Evolutionary conservation across 2,329 filamentous ascomycete genomes (phyloP), one percentile per base, ranked within the genome.

Genomic region (Rutstroemia sp.): DNA sequence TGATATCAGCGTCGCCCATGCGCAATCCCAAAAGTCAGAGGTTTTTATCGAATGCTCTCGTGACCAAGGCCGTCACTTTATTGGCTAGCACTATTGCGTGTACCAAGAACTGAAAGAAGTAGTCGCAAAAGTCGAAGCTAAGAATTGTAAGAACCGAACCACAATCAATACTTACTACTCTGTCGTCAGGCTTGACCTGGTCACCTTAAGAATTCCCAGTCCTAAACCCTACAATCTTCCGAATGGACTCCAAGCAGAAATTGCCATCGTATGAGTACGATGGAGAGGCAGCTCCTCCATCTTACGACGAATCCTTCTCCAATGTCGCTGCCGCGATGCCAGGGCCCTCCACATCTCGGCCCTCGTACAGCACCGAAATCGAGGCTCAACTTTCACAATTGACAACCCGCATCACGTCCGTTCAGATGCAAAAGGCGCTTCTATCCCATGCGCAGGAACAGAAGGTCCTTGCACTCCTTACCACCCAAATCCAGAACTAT

Each of bases 401-500:
- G 4, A 64, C 58, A 19, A 56, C 52, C 3, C 58, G 61, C 47
- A 65, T 68, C n/a, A 57, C 59, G 14, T 58, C 61, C 3, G 14
- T 59, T 16, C 57, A 62, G 45, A 61, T 50, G 4, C 62, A 67
- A 47, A 60, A 59, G 34, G 39, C 54, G 9, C 56, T 65, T 30
- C 57, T 66, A 21, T 54, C 61, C 7, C 51, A 62, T n/a, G 64
- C 63, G 8, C 58, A 63, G 16, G 64, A 67, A 19, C 59, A 66
- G 44, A 63, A 64, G 9, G 61, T 67, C 14, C 63, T 68, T 34
- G 59, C 59, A 4, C 58, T 63, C n/a, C 61, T 67, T 9, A 63
- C 60, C n/a, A 44, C 57, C 6, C 60, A 65, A 19, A 66, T 67
- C 39, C 64, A 67, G 51, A 37, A 38, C 27, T 68, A 64, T 54